phyloP scores from a whole-genome alignment of 2,329 filamentous ascomycete species.

The Cercospora brassicicola region DNA sequence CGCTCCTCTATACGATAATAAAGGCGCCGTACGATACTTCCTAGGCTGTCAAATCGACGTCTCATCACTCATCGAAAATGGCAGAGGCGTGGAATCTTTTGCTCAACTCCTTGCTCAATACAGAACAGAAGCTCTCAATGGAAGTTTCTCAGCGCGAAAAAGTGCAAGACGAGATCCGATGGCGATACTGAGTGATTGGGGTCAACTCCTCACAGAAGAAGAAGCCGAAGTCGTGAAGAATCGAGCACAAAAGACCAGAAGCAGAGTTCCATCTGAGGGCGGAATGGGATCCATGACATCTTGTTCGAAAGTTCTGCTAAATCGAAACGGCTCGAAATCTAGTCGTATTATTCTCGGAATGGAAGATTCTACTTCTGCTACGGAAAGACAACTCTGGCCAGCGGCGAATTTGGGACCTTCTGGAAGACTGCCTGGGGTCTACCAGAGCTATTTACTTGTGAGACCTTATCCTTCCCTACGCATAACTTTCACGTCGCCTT shows the following conservation, averaged over 20 bases:
- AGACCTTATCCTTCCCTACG: constrained; percentile 65
- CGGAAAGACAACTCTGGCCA: constrained; percentile 36
- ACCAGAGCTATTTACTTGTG: constrained; percentile 59
- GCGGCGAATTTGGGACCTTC: constrained; percentile 35
- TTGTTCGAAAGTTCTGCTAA: background rate
- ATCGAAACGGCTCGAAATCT: constrained; percentile 6
- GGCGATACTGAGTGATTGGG: constrained; percentile 34
- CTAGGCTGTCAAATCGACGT: constrained; percentile 45
- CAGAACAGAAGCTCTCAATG: constrained; percentile 25
- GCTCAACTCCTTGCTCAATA: constrained; percentile 38
- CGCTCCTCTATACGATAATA: constrained; percentile 46
- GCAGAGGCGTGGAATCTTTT: constrained; percentile 42
- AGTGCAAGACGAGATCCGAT: constrained; percentile 28
- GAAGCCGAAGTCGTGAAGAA: constrained; percentile 37
- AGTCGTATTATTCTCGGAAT: constrained; percentile 33
- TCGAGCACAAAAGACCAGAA: constrained; percentile 3
- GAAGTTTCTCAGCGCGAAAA: constrained; percentile 18
- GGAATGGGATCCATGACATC: background rate
- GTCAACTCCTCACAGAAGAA: constrained; percentile 36
- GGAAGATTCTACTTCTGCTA: constrained; percentile 25
- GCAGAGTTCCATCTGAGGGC: background rate
- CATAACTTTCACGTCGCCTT: constrained; percentile 68
- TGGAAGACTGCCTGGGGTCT: constrained; percentile 42
- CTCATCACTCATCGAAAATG: constrained; percentile 40
- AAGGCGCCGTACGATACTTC: constrained; percentile 44